These are phyloP conservation scores for Mucor racemosus DNA, from an alignment of 371 early-diverging fungal species.

Conservation along the genomic window DNA sequence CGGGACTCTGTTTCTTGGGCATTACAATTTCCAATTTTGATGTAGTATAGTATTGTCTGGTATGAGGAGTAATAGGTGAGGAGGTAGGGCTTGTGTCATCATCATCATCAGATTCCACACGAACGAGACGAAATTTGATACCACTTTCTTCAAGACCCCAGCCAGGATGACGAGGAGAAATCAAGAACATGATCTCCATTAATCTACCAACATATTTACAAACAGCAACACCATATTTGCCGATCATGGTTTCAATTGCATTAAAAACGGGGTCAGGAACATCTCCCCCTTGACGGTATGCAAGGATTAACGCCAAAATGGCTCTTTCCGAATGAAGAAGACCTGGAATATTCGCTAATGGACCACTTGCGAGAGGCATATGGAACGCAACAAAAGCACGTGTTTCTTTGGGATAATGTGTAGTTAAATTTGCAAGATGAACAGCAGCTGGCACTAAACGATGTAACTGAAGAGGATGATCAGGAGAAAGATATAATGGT, in stretches of 20 bases:
- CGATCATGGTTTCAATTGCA: constrained; percentile 27
- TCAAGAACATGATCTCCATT: constrained; percentile 34
- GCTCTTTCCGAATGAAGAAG: constrained; percentile 55
- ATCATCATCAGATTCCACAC: constrained; percentile 11
- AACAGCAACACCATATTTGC: constrained; percentile 28
- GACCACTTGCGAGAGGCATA: constrained; percentile 55
- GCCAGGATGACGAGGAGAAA: constrained; percentile 36
- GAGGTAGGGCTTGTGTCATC: background rate
- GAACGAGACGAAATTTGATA: constrained; percentile 15
- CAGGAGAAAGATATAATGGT: constrained; percentile 26
- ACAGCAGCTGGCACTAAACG: constrained; percentile 49
- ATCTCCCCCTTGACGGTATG: constrained; percentile 53
- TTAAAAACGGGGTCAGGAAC: constrained; percentile 32
- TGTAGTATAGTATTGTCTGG: constrained; percentile 8
- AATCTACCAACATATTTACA: constrained; percentile 37
- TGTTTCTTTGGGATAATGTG: constrained; percentile 54
- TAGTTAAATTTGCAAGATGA: constrained; percentile 49
- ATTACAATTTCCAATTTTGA: constrained; percentile 15
- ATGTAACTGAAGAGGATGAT: constrained; percentile 32
- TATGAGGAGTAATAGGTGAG: constrained; percentile 12
- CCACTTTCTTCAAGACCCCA: constrained; percentile 25
- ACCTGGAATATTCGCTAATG: constrained; percentile 51
- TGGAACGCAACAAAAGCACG: constrained; percentile 54
- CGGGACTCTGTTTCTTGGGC: constrained; percentile 16
- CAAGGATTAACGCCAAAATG: constrained; percentile 49